A percentile compares a stretch with the other conserved stretches of the same genome.
Evolutionary conservation across 176 grass and related monocot species (phyloP).

Genomic region (Cenchrus americanus): DNA sequence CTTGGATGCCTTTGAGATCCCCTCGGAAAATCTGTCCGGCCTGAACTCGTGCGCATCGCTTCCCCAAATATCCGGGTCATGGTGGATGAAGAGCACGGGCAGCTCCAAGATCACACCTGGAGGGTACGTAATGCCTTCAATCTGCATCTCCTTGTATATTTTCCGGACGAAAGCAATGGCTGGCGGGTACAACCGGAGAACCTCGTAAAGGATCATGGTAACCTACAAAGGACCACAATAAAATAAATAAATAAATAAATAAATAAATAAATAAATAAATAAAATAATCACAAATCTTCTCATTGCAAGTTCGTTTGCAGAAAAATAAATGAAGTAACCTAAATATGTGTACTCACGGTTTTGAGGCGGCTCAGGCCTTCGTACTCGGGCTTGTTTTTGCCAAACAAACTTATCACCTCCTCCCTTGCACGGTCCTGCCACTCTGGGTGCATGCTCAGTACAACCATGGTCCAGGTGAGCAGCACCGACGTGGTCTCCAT

Average conservation of each 20-base stretch:
- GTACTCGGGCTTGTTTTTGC: slow-evolving; percentile 47
- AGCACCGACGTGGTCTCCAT: slow-evolving; percentile 71
- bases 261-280: no score
- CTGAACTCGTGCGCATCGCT: slow-evolving; percentile 58
- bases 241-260: no score
- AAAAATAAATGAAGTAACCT: background rate
- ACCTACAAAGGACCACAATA: slow-evolving; percentile 30
- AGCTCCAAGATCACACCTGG: slow-evolving; percentile 51
- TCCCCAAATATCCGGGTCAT: slow-evolving; percentile 57
- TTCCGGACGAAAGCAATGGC: background rate
- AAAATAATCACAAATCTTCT: background rate
- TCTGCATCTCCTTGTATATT: slow-evolving; percentile 49
- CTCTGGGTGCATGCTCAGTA: slow-evolving; percentile 66
- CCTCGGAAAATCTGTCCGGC: slow-evolving; percentile 52
- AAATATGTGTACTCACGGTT: slow-evolving; percentile 40
- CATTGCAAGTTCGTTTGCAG: background rate
- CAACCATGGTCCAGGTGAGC: slow-evolving; percentile 73
- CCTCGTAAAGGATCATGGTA: slow-evolving; percentile 78
- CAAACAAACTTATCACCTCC: slow-evolving; percentile 58
- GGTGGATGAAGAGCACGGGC: slow-evolving; percentile 46
- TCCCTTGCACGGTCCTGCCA: slow-evolving; percentile 71
- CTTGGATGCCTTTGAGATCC: slow-evolving; percentile 58
- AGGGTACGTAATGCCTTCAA: slow-evolving; percentile 53
- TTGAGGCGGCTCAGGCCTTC: slow-evolving; percentile 62
- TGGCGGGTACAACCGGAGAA: slow-evolving; percentile 69